These are phyloP conservation scores for Mikania micrantha DNA, from an alignment of 129 eudicot genomes.

Conservation along the genomic window DNA sequence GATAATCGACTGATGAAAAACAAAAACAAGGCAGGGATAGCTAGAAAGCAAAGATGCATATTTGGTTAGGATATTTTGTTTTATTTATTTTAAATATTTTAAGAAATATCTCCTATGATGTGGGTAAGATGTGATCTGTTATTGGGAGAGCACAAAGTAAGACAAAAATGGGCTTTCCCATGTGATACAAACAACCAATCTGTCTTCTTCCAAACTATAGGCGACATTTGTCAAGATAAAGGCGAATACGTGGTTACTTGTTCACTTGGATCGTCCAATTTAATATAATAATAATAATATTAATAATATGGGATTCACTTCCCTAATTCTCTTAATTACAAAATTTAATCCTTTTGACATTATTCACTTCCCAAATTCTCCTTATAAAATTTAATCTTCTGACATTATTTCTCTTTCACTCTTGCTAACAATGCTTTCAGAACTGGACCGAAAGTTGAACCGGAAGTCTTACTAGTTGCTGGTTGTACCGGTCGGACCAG, in stretches of 20 bases:
- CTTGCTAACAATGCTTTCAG: not conserved
- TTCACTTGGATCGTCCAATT: not conserved
- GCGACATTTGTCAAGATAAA: not conserved
- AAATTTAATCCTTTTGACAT: no score
- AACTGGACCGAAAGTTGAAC: no score
- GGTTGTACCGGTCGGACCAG: no score
- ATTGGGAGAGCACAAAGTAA: not conserved
- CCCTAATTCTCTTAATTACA: no score
- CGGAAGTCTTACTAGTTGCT: no score
- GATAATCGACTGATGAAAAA: no score
- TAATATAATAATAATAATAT: no score
- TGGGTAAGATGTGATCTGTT: conserved; percentile 10
- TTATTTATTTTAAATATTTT: not conserved
- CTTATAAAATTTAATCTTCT: not conserved
- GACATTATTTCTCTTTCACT: no score
- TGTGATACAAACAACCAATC: conserved; percentile 16
- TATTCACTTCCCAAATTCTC: no score
- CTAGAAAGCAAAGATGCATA: no score
- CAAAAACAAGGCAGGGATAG: no score
- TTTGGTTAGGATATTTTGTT: no score
- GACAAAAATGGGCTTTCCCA: conserved; percentile 21
- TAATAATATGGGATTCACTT: not conserved
- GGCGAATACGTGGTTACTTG: not conserved
- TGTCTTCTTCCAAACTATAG: conserved; percentile 1
- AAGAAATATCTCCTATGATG: not conserved